Evolutionary conservation across 176 grass and related monocot genomes (phyloP), one percentile per base, ranked within the genome.

Genomic region (Aegilops sharonensis): DNA sequence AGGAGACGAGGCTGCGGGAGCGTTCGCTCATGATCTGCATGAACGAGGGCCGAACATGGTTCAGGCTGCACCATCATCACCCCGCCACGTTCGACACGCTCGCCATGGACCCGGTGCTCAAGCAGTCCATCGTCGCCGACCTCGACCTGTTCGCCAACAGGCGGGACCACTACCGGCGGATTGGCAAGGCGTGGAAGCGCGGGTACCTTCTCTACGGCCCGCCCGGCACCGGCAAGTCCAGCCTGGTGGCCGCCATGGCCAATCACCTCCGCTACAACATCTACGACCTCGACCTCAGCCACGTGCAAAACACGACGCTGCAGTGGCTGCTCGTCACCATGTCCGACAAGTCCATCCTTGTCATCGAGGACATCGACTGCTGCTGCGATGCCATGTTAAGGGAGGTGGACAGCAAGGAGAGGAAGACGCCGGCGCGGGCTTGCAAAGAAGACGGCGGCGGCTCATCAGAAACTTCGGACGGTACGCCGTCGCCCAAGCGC

Each of bases 181-280:
- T 81, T 39, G 89, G 89, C 61, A 91, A 85, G 85, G 85, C 85
- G 63, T 91, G 89, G 89, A 91, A 91, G 70, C 81, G 85, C 2
- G 89, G 89, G 17, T 88, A 91, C 78, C 83, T 91, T 1, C 90
- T 91, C 2, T 48, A 72, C 15, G 87, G 87, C 31, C 87, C 87
- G 21, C 74, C 81, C 0, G 87, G 80, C 27, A 88, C 80, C 0
- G 87, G 52, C 64, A 78, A 88, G 81, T 83, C 80, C 3, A 88
- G 80, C 37, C 27, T 88, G 5, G 81, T 88, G 5, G 87, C 87
- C 27, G 80, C 87, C 80, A 88, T 88, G 87, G 87, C 87, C 73
- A 78, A 88, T 74, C 34, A 83, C 50, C 87, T 88, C 73, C 87
- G 52, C 0, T 88, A 83, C 81, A 35, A 78, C 73, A 40, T 83